A percentile compares a stretch with the other conserved stretches of the same genome.
phyloP scores from a whole-genome alignment of 2,329 filamentous ascomycete species.

The Pestalotiopsis sp. region DNA sequence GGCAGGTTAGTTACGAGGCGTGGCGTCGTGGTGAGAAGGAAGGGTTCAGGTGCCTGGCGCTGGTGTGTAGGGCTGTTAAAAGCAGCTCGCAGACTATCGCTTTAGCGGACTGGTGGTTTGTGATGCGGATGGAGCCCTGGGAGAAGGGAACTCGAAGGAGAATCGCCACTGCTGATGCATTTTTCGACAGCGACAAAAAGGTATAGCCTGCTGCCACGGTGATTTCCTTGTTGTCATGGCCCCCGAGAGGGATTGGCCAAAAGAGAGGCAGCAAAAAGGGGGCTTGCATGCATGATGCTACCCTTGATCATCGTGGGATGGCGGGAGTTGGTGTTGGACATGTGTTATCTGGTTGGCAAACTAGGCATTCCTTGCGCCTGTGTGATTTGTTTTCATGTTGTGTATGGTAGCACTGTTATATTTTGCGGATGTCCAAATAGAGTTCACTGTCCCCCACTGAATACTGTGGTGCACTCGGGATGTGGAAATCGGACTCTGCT shows the following conservation, averaged over 20 bases:
- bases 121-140: not conserved
- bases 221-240: not conserved
- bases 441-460: slow-evolving; percentile 5
- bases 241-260: not conserved
- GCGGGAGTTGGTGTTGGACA: not conserved
- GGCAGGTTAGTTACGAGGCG: not conserved
- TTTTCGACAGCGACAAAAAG: not conserved
- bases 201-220: not conserved
- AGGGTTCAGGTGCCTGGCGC: not conserved
- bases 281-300: not conserved
- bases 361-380: not conserved
- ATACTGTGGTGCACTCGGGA: not conserved
- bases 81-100: not conserved
- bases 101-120: not conserved
- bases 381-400: not conserved
- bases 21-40: not conserved
- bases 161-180: not conserved
- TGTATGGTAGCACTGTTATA: not conserved
- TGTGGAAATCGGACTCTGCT: not conserved
- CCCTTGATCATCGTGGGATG: not conserved
- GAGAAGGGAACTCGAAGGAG: not conserved
- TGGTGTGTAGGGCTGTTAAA: not conserved
- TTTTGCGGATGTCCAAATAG: slow-evolving; percentile 1
- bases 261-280: not conserved
- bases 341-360: not conserved